Conservation (phyloP, 148 eudicot species). For the Pharnaceum exiguum region DNA sequence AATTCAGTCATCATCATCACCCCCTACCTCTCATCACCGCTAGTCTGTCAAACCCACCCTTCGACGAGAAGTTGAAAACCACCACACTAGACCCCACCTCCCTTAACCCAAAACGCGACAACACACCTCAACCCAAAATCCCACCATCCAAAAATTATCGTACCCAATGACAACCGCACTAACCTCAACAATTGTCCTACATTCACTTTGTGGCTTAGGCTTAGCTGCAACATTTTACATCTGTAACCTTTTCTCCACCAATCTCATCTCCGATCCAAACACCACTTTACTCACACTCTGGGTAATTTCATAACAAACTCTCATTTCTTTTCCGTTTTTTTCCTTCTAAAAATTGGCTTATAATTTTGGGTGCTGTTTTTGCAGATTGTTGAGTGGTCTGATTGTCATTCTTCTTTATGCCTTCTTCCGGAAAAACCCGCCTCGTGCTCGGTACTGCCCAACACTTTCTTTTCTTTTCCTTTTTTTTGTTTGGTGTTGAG, state of each 20-base stretch:
- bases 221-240: slow-evolving; percentile 42
- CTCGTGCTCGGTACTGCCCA: slow-evolving; percentile 53
- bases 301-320: slow-evolving; percentile 29
- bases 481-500: background rate
- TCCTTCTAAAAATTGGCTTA: background rate
- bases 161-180: no score
- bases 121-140: no score
- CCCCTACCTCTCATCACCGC: no score
- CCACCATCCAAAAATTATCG: no score
- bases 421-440: slow-evolving; percentile 38
- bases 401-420: slow-evolving; percentile 51
- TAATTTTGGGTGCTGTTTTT: background rate
- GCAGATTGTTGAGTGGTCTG: slow-evolving; percentile 56
- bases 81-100: no score
- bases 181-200: no score
- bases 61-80: no score
- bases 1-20: no score
- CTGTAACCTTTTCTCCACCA: slow-evolving; percentile 27
- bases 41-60: no score
- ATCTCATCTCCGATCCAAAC: slow-evolving; percentile 45
- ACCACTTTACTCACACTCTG: slow-evolving; percentile 43
- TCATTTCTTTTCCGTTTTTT: background rate
- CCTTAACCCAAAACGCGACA: no score
- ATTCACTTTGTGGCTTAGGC: slow-evolving; percentile 48
- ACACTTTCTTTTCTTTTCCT: background rate